Percentiles rank a stretch among this genome's conserved stretches.
Evolutionary conservation across 2,329 filamentous ascomycete genomes (phyloP).

Genomic region (Exophiala aquamarina): DNA sequence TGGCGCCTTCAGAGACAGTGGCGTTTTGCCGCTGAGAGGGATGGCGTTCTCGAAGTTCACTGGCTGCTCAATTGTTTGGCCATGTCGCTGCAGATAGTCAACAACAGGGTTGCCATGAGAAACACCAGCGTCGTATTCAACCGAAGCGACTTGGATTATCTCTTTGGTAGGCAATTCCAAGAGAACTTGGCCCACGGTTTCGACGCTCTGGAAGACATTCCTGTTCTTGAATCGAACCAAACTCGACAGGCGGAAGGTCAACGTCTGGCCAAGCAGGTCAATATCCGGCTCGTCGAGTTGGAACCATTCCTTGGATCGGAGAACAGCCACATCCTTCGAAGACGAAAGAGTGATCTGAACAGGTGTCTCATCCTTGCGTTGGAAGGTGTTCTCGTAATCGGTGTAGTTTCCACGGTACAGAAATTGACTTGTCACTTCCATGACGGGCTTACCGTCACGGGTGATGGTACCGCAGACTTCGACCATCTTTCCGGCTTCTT

Average conservation of each 20-base stretch:
- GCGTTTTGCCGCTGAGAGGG: conserved; percentile 87
- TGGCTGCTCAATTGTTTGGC: conserved; percentile 90
- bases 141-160: conserved; percentile 93
- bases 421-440: conserved; percentile 99
- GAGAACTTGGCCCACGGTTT: conserved; percentile 89
- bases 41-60: conserved; percentile 98
- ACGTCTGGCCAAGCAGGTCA: conserved; percentile 85
- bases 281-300: conserved; percentile 79
- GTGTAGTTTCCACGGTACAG: conserved; percentile 89
- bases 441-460: conserved; percentile 78
- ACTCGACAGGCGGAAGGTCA: conserved; percentile 94
- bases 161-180: conserved; percentile 96
- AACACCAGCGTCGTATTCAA: conserved; percentile 87
- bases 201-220: conserved; percentile 83
- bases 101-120: conserved; percentile 96
- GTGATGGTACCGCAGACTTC: conserved; percentile 98
- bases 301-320: conserved; percentile 98
- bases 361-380: conserved; percentile 92
- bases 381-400: conserved; percentile 98
- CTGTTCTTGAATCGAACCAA: conserved; percentile 93
- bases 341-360: conserved; percentile 89
- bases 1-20: conserved; percentile 83
- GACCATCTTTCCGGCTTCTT: conserved; percentile 98
- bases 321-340: conserved; percentile 86
- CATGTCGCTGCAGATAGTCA: conserved; percentile 91